Evolutionary conservation across 805 yeast species (phyloP).

Genomic region (Saturnispora halmiae): DNA sequence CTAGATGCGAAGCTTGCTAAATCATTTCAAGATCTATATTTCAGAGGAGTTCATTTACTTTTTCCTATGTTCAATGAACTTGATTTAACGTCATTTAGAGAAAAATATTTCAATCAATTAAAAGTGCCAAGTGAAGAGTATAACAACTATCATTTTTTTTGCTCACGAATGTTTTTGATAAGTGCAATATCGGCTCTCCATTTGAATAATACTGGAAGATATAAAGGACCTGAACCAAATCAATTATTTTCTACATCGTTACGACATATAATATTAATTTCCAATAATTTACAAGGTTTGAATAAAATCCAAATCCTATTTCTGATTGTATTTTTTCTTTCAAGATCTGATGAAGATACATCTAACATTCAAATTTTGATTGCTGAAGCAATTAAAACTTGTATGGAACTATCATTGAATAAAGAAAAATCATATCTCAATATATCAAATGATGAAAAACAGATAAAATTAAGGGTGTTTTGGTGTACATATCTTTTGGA

Average conservation of each 20-base stretch:
- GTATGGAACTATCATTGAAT: conserved; percentile 32
- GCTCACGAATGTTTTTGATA: conserved; percentile 49
- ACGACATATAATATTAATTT: conserved; percentile 42
- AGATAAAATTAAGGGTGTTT: conserved; percentile 44
- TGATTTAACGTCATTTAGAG: conserved; percentile 43
- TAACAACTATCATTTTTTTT: conserved; percentile 41
- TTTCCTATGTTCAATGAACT: conserved; percentile 47
- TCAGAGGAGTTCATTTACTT: conserved; percentile 46
- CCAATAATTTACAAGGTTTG: conserved; percentile 29
- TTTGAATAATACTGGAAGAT: conserved; percentile 48
- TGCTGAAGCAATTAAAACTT: conserved; percentile 42
- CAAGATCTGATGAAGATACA: conserved; percentile 55
- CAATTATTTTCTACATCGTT: conserved; percentile 53
- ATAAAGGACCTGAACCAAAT: conserved; percentile 45
- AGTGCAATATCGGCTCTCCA: conserved; percentile 44
- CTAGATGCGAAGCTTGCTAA: conserved; percentile 42
- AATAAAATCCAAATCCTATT: conserved; percentile 46
- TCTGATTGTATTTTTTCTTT: conserved; percentile 43
- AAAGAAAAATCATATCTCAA: conserved; percentile 29
- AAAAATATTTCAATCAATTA: conserved; percentile 32
- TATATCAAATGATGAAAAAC: conserved; percentile 21
- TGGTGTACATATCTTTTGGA: conserved; percentile 60
- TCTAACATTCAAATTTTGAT: conserved; percentile 44
- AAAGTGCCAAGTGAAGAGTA: conserved; percentile 15
- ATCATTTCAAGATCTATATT: conserved; percentile 46